These are phyloP conservation scores for Verruconis gallopava DNA, from an alignment of 2,329 filamentous ascomycete genomes.

Conservation along the genomic window DNA sequence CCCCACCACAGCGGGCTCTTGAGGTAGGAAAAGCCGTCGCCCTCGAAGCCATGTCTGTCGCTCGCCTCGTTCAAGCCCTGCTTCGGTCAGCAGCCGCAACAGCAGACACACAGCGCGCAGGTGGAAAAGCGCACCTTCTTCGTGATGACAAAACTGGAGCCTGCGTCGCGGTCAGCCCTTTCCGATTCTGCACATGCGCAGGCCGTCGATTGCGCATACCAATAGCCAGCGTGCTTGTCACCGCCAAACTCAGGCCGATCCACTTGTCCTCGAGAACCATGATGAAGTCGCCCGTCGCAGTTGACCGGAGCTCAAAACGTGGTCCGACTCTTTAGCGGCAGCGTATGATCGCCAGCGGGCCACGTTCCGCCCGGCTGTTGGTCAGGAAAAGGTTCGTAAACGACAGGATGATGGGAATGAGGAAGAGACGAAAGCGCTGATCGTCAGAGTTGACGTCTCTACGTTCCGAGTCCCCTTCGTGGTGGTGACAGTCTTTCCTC, in stretches of 20 bases:
- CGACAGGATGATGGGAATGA: no score
- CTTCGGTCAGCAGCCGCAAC: conserved; percentile 13
- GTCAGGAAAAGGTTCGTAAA: no score
- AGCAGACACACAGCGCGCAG: background rate
- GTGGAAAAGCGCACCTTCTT: conserved; percentile 59
- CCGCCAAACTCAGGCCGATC: conserved; percentile 26
- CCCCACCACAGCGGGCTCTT: conserved; percentile 97
- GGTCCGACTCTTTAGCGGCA: no score
- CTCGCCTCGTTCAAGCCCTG: conserved; percentile 84
- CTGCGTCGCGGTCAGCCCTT: conserved; percentile 30
- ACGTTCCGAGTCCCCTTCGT: no score
- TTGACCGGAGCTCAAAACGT: no score
- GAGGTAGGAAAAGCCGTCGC: conserved; percentile 88
- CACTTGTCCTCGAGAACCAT: conserved; percentile 25
- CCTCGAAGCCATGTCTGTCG: conserved; percentile 87
- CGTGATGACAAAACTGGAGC: conserved; percentile 95
- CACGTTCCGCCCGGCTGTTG: no score
- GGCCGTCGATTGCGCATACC: conserved; percentile 16
- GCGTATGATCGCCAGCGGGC: no score
- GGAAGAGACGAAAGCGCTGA: no score
- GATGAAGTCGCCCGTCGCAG: no score
- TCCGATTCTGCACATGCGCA: background rate
- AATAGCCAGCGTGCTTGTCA: conserved; percentile 28
- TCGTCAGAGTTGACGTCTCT: no score
- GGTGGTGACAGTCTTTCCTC: no score